phyloP scores from a whole-genome alignment of 441 rosid genomes.

The Populus tomentosa region DNA sequence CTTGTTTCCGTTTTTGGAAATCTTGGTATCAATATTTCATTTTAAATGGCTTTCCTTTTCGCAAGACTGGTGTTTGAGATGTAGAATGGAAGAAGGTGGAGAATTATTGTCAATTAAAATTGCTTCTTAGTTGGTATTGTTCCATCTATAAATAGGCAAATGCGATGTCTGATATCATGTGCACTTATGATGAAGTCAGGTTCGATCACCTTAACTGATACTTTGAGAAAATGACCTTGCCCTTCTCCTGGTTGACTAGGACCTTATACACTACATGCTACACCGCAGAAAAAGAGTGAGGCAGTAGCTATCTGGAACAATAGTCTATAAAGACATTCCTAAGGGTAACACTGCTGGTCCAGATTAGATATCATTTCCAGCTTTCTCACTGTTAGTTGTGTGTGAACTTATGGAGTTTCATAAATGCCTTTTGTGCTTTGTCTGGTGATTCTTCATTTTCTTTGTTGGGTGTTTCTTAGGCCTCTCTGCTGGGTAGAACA shows the following conservation, averaged over 20 bases:
- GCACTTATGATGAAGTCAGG: neutral
- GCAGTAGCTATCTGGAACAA: conserved; percentile 3
- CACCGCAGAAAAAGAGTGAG: neutral
- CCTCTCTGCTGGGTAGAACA: conserved; percentile 99
- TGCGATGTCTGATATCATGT: neutral
- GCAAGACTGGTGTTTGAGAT: neutral
- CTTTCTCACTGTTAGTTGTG: conserved; percentile 1
- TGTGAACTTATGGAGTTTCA: conserved; percentile 1
- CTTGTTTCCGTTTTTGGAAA: neutral
- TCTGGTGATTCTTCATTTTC: conserved; percentile 5
- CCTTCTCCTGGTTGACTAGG: neutral
- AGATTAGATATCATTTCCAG: conserved; percentile 1
- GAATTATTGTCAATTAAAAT: neutral
- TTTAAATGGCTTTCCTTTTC: neutral
- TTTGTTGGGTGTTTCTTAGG: conserved; percentile 34
- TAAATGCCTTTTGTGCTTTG: conserved; percentile 7
- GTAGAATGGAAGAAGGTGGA: neutral
- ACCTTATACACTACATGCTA: neutral
- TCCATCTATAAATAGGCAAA: neutral
- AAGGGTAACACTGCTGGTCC: neutral
- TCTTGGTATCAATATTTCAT: neutral
- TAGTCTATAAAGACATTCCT: neutral
- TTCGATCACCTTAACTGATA: neutral
- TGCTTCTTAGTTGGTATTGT: neutral
- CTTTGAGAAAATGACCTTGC: neutral